phyloP scores from a whole-genome alignment of 768 basidiomycete genomes.

The Amanita muscaria region DNA sequence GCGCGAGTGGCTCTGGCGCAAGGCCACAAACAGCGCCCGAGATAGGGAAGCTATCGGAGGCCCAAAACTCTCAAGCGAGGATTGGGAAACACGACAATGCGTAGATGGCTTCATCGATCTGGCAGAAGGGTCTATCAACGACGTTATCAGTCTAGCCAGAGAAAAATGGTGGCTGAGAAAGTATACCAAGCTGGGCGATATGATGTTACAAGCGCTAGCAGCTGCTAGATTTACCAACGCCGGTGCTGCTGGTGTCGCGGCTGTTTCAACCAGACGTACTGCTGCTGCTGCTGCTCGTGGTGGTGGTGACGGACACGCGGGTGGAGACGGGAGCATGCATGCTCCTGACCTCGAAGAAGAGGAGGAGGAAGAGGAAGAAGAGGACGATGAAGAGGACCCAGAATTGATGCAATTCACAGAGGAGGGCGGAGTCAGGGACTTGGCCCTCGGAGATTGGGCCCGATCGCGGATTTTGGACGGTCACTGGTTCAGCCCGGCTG shows the following conservation, averaged over 20 bases:
- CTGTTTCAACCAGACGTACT: too few species aligned
- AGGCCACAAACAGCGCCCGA: slow-evolving; percentile 34
- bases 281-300: too few species aligned
- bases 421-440: slow-evolving; percentile 33
- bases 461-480: slow-evolving; percentile 65
- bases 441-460: slow-evolving; percentile 68
- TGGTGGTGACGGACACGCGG: too few species aligned
- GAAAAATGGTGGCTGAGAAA: slow-evolving; percentile 67
- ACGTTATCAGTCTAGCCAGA: slow-evolving; percentile 51
- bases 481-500: slow-evolving; percentile 67
- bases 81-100: slow-evolving; percentile 62
- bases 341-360: slow-evolving; percentile 15
- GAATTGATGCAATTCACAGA: slow-evolving; percentile 35
- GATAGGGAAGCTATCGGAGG: slow-evolving; percentile 57
- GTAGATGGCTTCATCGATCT: slow-evolving; percentile 69
- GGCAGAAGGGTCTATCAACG: slow-evolving; percentile 57
- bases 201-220: slow-evolving; percentile 61
- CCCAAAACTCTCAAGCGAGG: slow-evolving; percentile 26
- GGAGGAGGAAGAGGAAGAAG: slow-evolving; percentile 30
- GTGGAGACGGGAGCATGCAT: slow-evolving; percentile 1
- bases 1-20: slow-evolving; percentile 55
- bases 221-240: slow-evolving; percentile 37
- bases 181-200: slow-evolving; percentile 55
- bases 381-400: slow-evolving; percentile 36
- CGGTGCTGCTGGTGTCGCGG: background rate